Evolutionary conservation across 495 filamentous ascomycete species (phyloP), one percentile per base, ranked within the genome.

Genomic region (Clavariopsis aquatica): DNA sequence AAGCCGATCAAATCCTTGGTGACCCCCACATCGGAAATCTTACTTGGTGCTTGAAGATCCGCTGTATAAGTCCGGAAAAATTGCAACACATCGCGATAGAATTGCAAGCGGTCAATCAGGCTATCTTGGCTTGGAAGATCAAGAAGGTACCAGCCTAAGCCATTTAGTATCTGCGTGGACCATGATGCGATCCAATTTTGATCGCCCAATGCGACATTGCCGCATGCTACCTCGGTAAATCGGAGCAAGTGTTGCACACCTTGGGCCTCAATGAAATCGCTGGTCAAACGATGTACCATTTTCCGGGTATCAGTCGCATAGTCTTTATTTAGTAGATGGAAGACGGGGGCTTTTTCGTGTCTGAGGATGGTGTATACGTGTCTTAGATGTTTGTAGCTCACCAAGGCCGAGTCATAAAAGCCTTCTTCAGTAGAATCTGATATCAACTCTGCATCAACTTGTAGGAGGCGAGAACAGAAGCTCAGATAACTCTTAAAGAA

Each of bases 1-100:
- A 31, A 13, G n/a, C 24, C 13, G 5, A 70, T 13, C 20, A 62
- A 17, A 2, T 70, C 67, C 22, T 57, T 61, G 29, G 46, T 53
- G 31, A 49, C 45, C 49, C 57, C 47, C 8, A 46, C 52, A 59
- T 67, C 68, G 22, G 51, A 36, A 24, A 67, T 54, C 46, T 70
- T 66, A 23, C 49, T 53, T 7, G 68, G 58, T 1, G 38, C 49
- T 55, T 70, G 68, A 1, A 70, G 52, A 52, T 67, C 59, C 24
- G 12, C 55, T 24, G 64, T 56, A 49, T 67, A 70, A 1, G 12
- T 49, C 15, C 60, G 52, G 45, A 70, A 60, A 47, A 36, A 60
- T 23, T 41, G 64, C 29, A 70, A 47, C 3, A 60, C 49, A 38
- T 52, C 45, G 9, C 26, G 29, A 24, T 59, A 46, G 49, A 60